Conservation (phyloP, 495 filamentous ascomycete species). For the Paragyromitra xinjiangensis region DNA sequence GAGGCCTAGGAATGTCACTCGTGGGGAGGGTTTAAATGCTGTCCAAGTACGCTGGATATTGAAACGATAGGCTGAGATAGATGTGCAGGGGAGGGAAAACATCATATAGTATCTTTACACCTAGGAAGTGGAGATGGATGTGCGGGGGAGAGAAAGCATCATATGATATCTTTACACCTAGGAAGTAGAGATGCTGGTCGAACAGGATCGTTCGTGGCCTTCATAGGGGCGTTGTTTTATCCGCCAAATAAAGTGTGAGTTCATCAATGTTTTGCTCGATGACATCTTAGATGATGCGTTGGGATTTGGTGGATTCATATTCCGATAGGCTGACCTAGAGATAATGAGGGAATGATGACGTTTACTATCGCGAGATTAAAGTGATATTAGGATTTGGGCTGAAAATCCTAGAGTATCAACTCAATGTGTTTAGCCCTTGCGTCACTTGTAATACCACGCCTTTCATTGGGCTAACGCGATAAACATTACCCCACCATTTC, state of each 20-base stretch:
- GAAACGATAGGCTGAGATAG: neutral
- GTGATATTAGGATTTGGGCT: neutral
- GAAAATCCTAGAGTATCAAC: neutral
- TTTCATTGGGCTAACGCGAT: neutral
- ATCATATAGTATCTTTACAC: constrained; percentile 12
- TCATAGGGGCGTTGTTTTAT: neutral
- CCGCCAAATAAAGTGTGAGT: neutral
- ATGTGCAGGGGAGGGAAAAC: constrained; percentile 23
- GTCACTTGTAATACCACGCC: neutral
- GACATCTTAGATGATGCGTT: constrained; percentile 6
- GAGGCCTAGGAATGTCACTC: neutral
- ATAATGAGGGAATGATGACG: constrained; percentile 29
- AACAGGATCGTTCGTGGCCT: neutral
- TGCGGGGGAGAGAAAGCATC: no score
- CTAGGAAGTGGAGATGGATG: neutral
- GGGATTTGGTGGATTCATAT: neutral
- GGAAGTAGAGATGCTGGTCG: neutral
- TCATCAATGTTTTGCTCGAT: constrained; percentile 9
- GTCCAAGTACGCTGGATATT: neutral
- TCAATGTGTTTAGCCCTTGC: neutral
- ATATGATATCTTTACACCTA: no score
- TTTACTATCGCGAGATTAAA: neutral
- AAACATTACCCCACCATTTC: neutral
- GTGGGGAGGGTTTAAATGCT: constrained; percentile 1
- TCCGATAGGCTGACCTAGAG: neutral